Evolutionary conservation across 257 asterid genomes (phyloP).

Genomic region (Petrea volubilis): DNA sequence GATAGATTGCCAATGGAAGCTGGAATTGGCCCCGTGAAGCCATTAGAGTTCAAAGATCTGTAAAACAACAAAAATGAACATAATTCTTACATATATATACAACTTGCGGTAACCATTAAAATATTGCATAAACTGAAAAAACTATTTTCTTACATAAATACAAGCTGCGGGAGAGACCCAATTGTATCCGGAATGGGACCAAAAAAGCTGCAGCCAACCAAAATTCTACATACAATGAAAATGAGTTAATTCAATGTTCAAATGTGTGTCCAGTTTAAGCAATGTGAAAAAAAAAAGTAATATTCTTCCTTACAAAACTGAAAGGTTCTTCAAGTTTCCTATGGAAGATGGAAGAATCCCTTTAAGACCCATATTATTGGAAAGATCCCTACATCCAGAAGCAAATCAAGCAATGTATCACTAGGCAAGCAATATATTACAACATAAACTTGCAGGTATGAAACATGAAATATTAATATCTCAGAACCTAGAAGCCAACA

Average conservation of each 20-base stretch:
- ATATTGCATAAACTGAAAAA: background rate
- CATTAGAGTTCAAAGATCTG: conserved; percentile 67
- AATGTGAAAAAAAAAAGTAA: background rate
- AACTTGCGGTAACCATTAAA: no score
- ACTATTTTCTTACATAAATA: conserved; percentile 53
- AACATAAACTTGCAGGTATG: background rate
- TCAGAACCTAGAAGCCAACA: conserved; percentile 1
- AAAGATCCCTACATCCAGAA: conserved; percentile 76
- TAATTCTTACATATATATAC: no score
- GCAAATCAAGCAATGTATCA: no score
- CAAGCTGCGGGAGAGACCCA: conserved; percentile 74
- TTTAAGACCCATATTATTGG: conserved; percentile 73
- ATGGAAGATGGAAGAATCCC: conserved; percentile 77
- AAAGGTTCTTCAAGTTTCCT: conserved; percentile 67
- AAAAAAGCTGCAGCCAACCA: conserved; percentile 81
- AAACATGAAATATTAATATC: background rate
- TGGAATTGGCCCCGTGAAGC: conserved; percentile 77
- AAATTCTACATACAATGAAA: conserved; percentile 51
- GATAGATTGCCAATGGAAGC: conserved; percentile 68
- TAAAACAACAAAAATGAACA: no score
- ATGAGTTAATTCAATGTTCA: conserved; percentile 2
- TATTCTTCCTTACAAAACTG: conserved; percentile 62
- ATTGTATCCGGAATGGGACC: conserved; percentile 85
- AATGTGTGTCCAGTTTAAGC: background rate
- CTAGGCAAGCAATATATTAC: conserved; percentile 7